Evolutionary conservation across 2,329 filamentous ascomycete species (phyloP), one percentile per base, ranked within the genome.

Genomic region (Ilyonectria destructans): DNA sequence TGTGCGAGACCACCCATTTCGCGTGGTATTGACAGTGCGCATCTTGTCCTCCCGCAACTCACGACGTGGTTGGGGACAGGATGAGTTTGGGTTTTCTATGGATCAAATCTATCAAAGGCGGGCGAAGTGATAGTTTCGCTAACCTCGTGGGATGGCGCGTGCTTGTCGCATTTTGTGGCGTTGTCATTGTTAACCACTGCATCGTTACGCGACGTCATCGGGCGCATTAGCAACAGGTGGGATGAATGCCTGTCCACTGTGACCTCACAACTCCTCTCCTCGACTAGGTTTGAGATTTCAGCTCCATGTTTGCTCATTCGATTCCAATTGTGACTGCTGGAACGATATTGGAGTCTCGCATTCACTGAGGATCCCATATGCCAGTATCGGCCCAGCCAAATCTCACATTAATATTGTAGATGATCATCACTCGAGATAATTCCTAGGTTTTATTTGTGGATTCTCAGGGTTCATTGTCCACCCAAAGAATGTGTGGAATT

Each of bases 21-120:
- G 23, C 19, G 19, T 17, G 10, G 33, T 19, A 12, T 8, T 45
- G 23, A 67, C 65, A 63, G 65, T 67, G 65, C 59, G 56, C 15
- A 49, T 45, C 21, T 29, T 35, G 12, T 7, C 40, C 37, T n/a
- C 15, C 10, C n/a, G 21, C 29, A 35, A 35, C 5, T n/a, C 51
- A 8, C n/a, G n/a, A 35, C 13, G 29, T 35, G n/a, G n/a, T 35
- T 21, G 29, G 7, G n/a, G 19, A 8, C n/a, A 35, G 31, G 6
- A 54, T 54, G 51, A 21, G n/a, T 35, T 21, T 21, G 31, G 51
- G 31, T 21, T 35, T 23, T 9, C 17, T 33, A 6, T 54, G 21
- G 29, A 19, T 54, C 21, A 13, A 6, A 21, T 37, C 4, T 35
- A n/a, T 15, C 33, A 12, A 35, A 26, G 26, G 26, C 5, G 26